phyloP scores from a whole-genome alignment of 2,329 filamentous ascomycete species.

The Microdochium trichocladiopsis region DNA sequence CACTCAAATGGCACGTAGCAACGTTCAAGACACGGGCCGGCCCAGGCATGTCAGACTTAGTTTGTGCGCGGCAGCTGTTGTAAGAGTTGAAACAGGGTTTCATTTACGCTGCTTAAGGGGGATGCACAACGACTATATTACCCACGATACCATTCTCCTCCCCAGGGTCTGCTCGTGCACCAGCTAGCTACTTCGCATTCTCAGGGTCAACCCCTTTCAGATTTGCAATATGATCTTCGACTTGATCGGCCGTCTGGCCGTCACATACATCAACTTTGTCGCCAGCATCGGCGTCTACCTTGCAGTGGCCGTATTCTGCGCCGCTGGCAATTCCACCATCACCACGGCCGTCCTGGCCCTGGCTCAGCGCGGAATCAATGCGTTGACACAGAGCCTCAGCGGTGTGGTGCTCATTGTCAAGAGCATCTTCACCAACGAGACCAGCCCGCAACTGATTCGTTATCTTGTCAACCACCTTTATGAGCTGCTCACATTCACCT shows the following conservation, averaged over 20 bases:
- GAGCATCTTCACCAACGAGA: conserved; percentile 1
- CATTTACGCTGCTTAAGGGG: not conserved
- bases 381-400: not conserved
- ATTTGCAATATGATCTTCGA: too few species aligned
- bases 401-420: not conserved
- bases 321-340: not conserved
- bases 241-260: not conserved
- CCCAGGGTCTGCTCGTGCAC: too few species aligned
- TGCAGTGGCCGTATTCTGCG: not conserved
- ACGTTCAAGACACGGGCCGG: not conserved
- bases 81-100: not conserved
- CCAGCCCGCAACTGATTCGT: not conserved
- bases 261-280: not conserved
- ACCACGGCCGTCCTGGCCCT: not conserved
- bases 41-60: not conserved
- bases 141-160: too few species aligned
- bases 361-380: not conserved
- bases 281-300: not conserved
- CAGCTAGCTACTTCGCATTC: too few species aligned
- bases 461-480: not conserved
- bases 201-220: too few species aligned
- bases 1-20: not conserved
- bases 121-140: not conserved
- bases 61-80: too few species aligned
- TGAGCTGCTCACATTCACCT: not conserved